Conservation (phyloP, 2,329 filamentous ascomycete species). For the Calycina herbarum region DNA sequence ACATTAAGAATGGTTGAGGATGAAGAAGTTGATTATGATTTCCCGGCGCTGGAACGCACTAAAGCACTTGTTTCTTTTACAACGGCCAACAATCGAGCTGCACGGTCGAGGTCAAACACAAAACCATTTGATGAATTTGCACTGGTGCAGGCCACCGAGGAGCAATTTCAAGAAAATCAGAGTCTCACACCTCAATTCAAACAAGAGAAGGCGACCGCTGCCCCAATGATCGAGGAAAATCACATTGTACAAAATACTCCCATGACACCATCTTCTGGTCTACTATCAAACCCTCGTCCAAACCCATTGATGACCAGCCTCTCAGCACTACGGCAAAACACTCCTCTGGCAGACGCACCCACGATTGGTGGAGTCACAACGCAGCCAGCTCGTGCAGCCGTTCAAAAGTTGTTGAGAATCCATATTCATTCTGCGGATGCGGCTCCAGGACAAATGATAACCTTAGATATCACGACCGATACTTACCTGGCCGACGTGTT, state of each 20-base stretch:
- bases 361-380: conserved; percentile 39
- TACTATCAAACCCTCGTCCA: conserved; percentile 42
- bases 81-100: conserved; percentile 73
- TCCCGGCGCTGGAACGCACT: conserved; percentile 73
- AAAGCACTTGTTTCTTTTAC: conserved; percentile 77
- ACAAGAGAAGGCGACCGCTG: conserved; percentile 47
- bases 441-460: conserved; percentile 71
- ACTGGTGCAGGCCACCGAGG: conserved; percentile 68
- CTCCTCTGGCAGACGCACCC: conserved; percentile 57
- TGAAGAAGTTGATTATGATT: conserved; percentile 82
- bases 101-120: conserved; percentile 62
- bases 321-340: conserved; percentile 51
- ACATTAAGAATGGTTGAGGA: conserved; percentile 81
- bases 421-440: conserved; percentile 70
- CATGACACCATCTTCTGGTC: conserved; percentile 26
- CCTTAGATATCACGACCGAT: conserved; percentile 75
- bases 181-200: conserved; percentile 65
- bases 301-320: conserved; percentile 64
- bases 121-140: conserved; percentile 83
- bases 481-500: conserved; percentile 82
- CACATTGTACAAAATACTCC: conserved; percentile 40
- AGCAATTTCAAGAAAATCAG: conserved; percentile 69
- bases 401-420: conserved; percentile 70
- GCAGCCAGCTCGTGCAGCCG: conserved; percentile 47
- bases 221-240: conserved; percentile 38